phyloP scores from a whole-genome alignment of 495 filamentous ascomycete species.

The Terfezia boudieri region DNA sequence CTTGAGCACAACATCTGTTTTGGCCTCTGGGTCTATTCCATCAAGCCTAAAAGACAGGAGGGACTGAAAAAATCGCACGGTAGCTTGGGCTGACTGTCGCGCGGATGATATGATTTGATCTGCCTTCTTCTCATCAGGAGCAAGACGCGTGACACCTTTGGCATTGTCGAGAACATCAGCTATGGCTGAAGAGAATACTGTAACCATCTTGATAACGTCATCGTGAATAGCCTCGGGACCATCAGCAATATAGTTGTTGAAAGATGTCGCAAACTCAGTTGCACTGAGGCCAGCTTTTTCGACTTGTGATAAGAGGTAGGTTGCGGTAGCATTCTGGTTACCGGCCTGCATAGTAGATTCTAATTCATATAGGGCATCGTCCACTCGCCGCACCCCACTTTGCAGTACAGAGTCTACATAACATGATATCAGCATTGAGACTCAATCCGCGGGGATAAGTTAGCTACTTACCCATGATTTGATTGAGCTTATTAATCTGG shows the following conservation, averaged over 20 bases:
- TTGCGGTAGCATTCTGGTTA: conserved; percentile 92
- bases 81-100: conserved; percentile 65
- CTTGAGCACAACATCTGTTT: conserved; percentile 90
- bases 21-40: conserved; percentile 62
- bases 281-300: conserved; percentile 90
- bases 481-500: conserved; percentile 78
- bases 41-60: conserved; percentile 86
- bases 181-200: conserved; percentile 69
- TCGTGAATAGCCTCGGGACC: conserved; percentile 80
- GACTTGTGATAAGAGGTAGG: conserved; percentile 85
- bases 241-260: conserved; percentile 95
- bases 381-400: conserved; percentile 78
- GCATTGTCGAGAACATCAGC: conserved; percentile 90
- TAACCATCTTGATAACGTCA: conserved; percentile 80
- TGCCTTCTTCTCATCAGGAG: conserved; percentile 80
- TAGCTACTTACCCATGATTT: conserved; percentile 42
- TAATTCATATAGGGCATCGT: conserved; percentile 89
- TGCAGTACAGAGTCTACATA: conserved; percentile 65
- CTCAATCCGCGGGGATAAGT: not conserved
- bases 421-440: not conserved
- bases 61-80: conserved; percentile 86
- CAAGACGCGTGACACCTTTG: conserved; percentile 83
- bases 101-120: conserved; percentile 63
- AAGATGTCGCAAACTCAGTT: conserved; percentile 88
- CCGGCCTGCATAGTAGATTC: conserved; percentile 96